These are phyloP conservation scores for Naumovozyma dairenensis DNA, from an alignment of 805 yeast genomes.

Conservation along the genomic window DNA sequence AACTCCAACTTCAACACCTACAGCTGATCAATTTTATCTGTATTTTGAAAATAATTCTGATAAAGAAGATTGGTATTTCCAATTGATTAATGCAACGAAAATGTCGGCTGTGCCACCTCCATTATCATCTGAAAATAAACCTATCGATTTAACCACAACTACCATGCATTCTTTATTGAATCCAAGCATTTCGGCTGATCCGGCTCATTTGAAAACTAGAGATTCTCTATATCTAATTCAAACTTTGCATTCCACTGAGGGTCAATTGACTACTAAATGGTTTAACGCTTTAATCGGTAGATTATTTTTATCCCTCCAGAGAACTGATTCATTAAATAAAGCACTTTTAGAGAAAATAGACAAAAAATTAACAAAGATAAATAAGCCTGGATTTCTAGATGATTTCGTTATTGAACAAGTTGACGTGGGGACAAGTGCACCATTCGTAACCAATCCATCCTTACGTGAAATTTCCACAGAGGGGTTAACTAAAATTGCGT, in stretches of 20 bases:
- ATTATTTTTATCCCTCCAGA: conserved; percentile 63
- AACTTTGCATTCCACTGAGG: conserved; percentile 70
- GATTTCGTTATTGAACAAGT: conserved; percentile 67
- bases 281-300: conserved; percentile 81
- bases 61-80: conserved; percentile 91
- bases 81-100: conserved; percentile 68
- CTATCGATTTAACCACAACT: conserved; percentile 14
- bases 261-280: conserved; percentile 81
- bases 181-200: conserved; percentile 58
- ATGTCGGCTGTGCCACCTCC: conserved; percentile 29
- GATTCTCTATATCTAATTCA: conserved; percentile 70
- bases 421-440: conserved; percentile 71
- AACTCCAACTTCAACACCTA: neutral
- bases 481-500: conserved; percentile 57
- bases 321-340: conserved; percentile 55
- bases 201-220: conserved; percentile 60
- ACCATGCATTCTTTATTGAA: conserved; percentile 34
- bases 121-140: conserved; percentile 59
- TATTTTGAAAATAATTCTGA: conserved; percentile 70
- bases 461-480: conserved; percentile 65
- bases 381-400: conserved; percentile 80
- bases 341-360: conserved; percentile 50
- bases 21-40: conserved; percentile 40
- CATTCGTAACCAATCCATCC: conserved; percentile 65
- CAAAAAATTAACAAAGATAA: conserved; percentile 66